Evolutionary conservation across 164 flowering plant species (phyloP), one percentile per base, ranked within the genome.

Genomic region (Annona cherimola): DNA sequence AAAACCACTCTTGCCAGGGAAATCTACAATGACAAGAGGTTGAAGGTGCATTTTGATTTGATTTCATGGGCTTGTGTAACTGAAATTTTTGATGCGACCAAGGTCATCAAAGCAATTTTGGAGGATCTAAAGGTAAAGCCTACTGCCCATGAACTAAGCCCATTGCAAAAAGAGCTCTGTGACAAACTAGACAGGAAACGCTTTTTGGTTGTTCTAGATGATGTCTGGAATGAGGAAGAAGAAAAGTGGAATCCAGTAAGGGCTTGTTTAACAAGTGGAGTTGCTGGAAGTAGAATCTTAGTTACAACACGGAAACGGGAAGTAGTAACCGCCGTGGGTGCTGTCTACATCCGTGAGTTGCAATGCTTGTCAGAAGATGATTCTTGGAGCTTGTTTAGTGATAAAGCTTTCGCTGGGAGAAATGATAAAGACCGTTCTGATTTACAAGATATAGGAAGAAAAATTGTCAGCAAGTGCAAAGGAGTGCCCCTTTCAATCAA

Each of bases 301-400:
- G 72, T 74, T 20, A 74, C 76, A 8, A 74, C 68, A 69, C 62
- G 68, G 41, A 62, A 9, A n/a, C 2, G 40, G 16, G 4, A 50
- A 11, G 61, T 63, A 14, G 40, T 68, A 3, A 5, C 2, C 6
- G 50, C 5, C 3, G 61, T 62, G 50, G 63, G 61, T 19, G 19
- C 68, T 1, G 11, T 35, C 35, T 5, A 45, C 7, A 8, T 50
- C 1, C 61, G 68, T 20, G 4, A 4, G 2, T 39, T 74, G 1
- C 5, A 12, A 5, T 20, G 35, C 14, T 63, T 74, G 4, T 40
- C 68, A 3, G 74, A 46, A 5, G 69, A 45, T 4, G 46, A 64
- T 40, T 5, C 35, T 11, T 72, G 74, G 74, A 39, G 14, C 3
- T 5, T 72, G 39, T 72, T 72, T 39, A 14, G 45, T 19, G 12